phyloP scores from a whole-genome alignment of 768 basidiomycete species.

The Tricholoma terreum region DNA sequence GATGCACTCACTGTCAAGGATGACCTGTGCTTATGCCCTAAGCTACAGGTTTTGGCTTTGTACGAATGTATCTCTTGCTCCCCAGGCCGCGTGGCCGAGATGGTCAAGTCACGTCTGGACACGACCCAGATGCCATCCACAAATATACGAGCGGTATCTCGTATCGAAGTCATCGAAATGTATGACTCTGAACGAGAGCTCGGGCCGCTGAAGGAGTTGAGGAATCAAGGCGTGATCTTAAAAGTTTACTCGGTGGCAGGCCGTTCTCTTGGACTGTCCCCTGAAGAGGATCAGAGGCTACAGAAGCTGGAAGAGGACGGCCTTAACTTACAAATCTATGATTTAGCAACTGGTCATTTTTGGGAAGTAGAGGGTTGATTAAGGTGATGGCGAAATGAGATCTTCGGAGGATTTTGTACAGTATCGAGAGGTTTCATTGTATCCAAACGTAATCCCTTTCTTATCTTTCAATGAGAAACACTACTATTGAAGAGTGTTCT shows the following conservation, averaged over 20 bases:
- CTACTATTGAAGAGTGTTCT: no score
- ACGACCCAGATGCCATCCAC: neutral
- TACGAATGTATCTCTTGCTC: neutral
- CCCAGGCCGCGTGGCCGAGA: neutral
- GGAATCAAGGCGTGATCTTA: neutral
- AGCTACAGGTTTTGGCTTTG: neutral
- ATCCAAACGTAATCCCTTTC: no score
- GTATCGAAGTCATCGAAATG: neutral
- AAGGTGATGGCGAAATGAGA: no score
- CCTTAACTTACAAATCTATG: neutral
- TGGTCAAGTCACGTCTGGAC: neutral
- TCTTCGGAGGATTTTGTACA: no score
- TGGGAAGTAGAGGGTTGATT: no score
- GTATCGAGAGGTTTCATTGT: no score
- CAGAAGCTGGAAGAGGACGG: neutral
- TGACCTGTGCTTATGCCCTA: neutral
- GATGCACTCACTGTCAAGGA: neutral
- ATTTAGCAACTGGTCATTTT: neutral
- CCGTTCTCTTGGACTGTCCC: neutral
- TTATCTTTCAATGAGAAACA: no score
- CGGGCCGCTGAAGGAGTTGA: neutral
- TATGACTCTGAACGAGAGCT: neutral
- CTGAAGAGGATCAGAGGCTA: neutral
- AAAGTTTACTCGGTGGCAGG: neutral
- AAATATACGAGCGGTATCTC: neutral